Evolutionary conservation across 2,329 filamentous ascomycete species (phyloP), one percentile per base, ranked within the genome.

Genomic region (Triangularia setosa): DNA sequence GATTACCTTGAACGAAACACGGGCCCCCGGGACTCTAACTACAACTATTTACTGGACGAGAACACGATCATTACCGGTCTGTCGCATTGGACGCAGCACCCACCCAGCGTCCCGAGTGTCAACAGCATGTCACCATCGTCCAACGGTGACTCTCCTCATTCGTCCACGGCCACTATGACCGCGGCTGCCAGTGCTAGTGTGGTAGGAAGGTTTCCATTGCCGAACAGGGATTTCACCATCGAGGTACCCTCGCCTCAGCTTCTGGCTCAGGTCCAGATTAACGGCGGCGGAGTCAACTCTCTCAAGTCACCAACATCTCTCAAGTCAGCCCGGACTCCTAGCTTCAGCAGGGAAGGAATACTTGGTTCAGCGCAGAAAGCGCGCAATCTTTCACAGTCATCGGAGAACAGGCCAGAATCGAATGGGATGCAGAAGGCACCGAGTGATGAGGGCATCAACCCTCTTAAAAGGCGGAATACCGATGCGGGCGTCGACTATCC

Each of bases 401-500:
- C 81, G 33, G 83, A 83, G 14, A 78, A 81, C 63, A 76, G 77
- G 35, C 72, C 74, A 54, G 81, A 83, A 12, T 72, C 75, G 68
- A 81, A 80, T 72, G 80, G 79, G 40, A 76, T 79, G 65, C 78
- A 81, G 70, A 83, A 81, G 70, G 73, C 68, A 56, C 65, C 73
- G 54, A 80, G 79, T 71, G 83, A 87, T 68, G 84, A 87, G 71
- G 81, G 81, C 62, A 79, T 81, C 25, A 85, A 85, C 68, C 84
- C 85, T 44, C 76, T 87, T 28, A 88, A 88, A 76, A 80, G 86
- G 70, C 82, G 86, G 69, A 87, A 85, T 70, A 86, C 84, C 12
- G 86, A 88, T 70, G 82, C 80, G 35, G 83, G 82, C 18, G 79
- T 87, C 57, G 86, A 89, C 73, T 89, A 89, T 72, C 87, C 87